Conservation (phyloP, 345 rosid species). For the Eucalyptus albens region DNA sequence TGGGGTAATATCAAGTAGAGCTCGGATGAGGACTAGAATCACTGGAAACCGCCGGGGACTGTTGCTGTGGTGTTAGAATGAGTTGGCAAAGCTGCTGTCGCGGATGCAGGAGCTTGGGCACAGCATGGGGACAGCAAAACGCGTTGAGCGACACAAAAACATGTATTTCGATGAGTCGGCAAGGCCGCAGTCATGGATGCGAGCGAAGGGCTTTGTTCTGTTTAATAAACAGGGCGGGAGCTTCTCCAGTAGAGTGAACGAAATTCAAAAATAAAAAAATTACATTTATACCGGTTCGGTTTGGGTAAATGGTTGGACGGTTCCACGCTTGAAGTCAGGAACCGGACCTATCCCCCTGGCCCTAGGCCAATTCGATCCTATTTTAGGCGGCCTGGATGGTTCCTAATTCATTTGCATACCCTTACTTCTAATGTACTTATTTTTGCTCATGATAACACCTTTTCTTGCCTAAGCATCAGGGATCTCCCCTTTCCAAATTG, state of each 20-base stretch:
- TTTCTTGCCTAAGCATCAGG: neutral
- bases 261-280: too few relatives aligned
- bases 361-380: neutral
- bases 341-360: neutral
- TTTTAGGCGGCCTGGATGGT: neutral
- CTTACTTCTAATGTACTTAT: neutral
- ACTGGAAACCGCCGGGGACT: too few relatives aligned
- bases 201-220: too few relatives aligned
- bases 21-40: neutral
- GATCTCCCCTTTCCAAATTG: neutral
- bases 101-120: too few relatives aligned
- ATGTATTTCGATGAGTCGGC: too few relatives aligned
- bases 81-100: too few relatives aligned
- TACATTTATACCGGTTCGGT: neutral
- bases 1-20: neutral
- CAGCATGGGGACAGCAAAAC: too few relatives aligned
- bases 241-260: neutral
- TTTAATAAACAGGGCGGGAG: neutral
- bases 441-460: neutral
- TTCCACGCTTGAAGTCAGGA: neutral
- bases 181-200: too few relatives aligned
- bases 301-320: neutral
- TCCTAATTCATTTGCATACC: neutral
- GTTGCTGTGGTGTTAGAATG: too few relatives aligned
- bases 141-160: too few relatives aligned